These are phyloP conservation scores for Fusarium poae DNA, from an alignment of 2,329 filamentous ascomycete species.

Conservation along the genomic window DNA sequence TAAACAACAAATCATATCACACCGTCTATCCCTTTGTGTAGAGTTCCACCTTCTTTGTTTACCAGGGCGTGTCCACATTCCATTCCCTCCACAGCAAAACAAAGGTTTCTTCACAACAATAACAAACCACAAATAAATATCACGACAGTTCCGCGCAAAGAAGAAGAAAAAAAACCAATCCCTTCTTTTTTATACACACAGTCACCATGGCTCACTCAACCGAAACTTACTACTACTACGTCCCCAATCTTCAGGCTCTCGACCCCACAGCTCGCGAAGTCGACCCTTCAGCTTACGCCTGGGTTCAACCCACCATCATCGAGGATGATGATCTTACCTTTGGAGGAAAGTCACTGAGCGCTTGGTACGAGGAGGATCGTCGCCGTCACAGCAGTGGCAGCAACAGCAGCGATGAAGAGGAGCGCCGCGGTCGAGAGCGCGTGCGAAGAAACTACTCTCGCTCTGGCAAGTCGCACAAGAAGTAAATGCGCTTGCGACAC, in stretches of 20 bases:
- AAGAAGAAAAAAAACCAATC: slow-evolving; percentile 2
- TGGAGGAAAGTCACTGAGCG: slow-evolving; percentile 69
- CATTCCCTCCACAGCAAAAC: slow-evolving; percentile 30
- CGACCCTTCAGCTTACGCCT: slow-evolving; percentile 55
- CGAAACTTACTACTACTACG: slow-evolving; percentile 52
- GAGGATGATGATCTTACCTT: slow-evolving; percentile 73
- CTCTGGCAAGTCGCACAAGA: slow-evolving; percentile 51
- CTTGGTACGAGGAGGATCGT: slow-evolving; percentile 72
- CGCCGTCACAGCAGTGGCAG: slow-evolving; percentile 59
- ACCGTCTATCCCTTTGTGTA: slow-evolving; percentile 20
- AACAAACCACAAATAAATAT: slow-evolving; percentile 15
- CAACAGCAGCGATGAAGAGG: slow-evolving; percentile 56
- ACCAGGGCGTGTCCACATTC: slow-evolving; percentile 38
- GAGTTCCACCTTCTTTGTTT: slow-evolving; percentile 37
- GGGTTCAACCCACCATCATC: slow-evolving; percentile 69
- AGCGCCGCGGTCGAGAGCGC: slow-evolving; percentile 57
- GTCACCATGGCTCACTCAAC: slow-evolving; percentile 43
- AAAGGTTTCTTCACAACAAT: slow-evolving; percentile 29
- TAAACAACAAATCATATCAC: slow-evolving; percentile 22
- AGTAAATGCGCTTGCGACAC: slow-evolving; percentile 42
- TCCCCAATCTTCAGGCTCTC: slow-evolving; percentile 53
- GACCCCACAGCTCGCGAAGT: slow-evolving; percentile 53
- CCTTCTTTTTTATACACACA: not conserved
- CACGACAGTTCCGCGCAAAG: slow-evolving; percentile 13
- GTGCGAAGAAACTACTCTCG: slow-evolving; percentile 51